Conservation (phyloP, 2,329 filamentous ascomycete species). For the Onygenales sp. region DNA sequence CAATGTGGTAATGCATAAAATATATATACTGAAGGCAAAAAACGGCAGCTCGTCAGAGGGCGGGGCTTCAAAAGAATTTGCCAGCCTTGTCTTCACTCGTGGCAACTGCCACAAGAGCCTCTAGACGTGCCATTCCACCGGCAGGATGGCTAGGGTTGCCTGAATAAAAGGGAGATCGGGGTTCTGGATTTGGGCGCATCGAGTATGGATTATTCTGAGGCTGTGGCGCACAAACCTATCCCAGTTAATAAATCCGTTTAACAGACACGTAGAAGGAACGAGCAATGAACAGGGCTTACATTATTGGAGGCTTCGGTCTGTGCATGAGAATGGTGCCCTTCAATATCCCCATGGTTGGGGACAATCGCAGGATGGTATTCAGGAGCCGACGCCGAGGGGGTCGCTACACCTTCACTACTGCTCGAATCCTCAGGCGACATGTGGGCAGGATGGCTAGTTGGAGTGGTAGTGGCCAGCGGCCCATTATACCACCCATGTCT, state of each 20-base stretch:
- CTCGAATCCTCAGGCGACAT: slow-evolving; percentile 41
- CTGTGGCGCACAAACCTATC: slow-evolving; percentile 25
- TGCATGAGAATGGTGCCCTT: slow-evolving; percentile 29
- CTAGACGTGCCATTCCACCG: slow-evolving; percentile 37
- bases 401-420: slow-evolving; percentile 40
- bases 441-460: slow-evolving; percentile 23
- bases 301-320: slow-evolving; percentile 28
- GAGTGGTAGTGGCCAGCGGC: slow-evolving; percentile 19
- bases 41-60: too few species aligned
- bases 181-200: slow-evolving; percentile 16
- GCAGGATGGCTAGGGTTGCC: slow-evolving; percentile 18
- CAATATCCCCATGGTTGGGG: slow-evolving; percentile 38
- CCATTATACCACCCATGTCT: slow-evolving; percentile 26
- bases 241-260: slow-evolving; percentile 10
- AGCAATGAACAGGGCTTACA: slow-evolving; percentile 26
- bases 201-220: slow-evolving; percentile 19
- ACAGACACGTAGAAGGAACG: slow-evolving; percentile 14
- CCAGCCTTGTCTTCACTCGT: slow-evolving; percentile 27
- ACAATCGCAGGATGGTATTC: slow-evolving; percentile 41
- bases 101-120: slow-evolving; percentile 41
- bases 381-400: slow-evolving; percentile 37
- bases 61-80: background rate
- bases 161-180: slow-evolving; percentile 20
- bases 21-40: too few species aligned
- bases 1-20: too few species aligned